These are phyloP conservation scores for Coelastrella sp. DNA, from an alignment of 139 green algal genomes.

Conservation along the genomic window DNA sequence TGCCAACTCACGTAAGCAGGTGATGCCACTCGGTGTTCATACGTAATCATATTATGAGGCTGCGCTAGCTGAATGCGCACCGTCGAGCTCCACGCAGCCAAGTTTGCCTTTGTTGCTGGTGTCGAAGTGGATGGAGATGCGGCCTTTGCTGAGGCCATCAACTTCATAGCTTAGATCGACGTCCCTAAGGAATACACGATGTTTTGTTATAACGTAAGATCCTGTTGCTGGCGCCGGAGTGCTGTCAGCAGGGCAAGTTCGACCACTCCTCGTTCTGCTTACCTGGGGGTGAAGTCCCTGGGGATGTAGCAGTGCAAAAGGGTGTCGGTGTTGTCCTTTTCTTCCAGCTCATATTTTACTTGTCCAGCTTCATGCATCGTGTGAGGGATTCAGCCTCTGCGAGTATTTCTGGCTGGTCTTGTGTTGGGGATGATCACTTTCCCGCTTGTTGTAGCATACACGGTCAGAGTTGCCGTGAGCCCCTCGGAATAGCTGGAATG, in stretches of 20 bases:
- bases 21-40: neutral
- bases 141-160: conserved; percentile 10
- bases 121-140: conserved; percentile 37
- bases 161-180: conserved; percentile 34
- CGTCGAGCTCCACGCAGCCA: conserved; percentile 13
- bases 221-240: too few relatives aligned
- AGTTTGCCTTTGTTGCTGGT: neutral
- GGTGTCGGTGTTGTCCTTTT: neutral
- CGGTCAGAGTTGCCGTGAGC: neutral
- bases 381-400: neutral
- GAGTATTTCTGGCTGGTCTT: neutral
- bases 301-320: conserved; percentile 31
- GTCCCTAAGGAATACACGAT: neutral
- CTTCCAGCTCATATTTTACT: conserved; percentile 16
- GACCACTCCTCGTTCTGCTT: neutral
- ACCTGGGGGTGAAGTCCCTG: neutral
- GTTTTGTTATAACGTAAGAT: neutral
- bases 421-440: neutral
- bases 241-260: neutral
- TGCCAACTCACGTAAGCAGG: neutral
- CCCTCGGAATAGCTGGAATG: too few relatives aligned
- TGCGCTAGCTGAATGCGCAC: neutral
- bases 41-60: neutral
- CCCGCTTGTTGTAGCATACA: neutral
- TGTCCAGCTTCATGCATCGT: neutral